Evolutionary conservation across 768 basidiomycete genomes (phyloP).

Genomic region (Hypholoma fasciculare): DNA sequence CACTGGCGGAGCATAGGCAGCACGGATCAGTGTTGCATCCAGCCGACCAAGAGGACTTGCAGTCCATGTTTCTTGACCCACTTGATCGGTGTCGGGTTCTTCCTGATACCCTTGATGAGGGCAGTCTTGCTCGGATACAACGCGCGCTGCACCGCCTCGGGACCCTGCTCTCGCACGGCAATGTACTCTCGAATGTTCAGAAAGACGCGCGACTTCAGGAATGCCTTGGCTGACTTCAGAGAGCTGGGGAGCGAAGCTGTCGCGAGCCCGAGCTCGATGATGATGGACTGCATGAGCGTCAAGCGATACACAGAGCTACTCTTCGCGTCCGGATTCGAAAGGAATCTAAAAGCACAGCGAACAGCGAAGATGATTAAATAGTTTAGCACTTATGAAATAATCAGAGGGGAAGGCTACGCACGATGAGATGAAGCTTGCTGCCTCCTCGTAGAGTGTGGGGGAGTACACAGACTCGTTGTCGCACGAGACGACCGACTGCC

Average conservation of each 20-base stretch:
- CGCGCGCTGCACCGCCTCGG: constrained; percentile 55
- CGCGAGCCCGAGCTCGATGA: constrained; percentile 73
- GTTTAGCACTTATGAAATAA: neutral
- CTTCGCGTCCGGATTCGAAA: constrained; percentile 48
- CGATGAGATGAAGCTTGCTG: constrained; percentile 61
- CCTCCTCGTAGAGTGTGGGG: constrained; percentile 53
- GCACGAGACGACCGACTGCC: constrained; percentile 33
- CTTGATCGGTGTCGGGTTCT: constrained; percentile 42
- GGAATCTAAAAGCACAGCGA: constrained; percentile 37
- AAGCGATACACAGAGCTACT: constrained; percentile 48
- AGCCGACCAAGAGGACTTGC: constrained; percentile 61
- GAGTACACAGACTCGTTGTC: constrained; percentile 25
- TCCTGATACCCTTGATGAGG: constrained; percentile 61
- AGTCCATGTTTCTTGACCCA: constrained; percentile 68
- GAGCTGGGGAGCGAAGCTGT: constrained; percentile 52
- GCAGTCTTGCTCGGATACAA: constrained; percentile 64
- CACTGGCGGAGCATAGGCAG: too few relatives aligned
- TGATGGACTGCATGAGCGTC: constrained; percentile 68
- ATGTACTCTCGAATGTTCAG: constrained; percentile 76
- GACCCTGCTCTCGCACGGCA: constrained; percentile 62
- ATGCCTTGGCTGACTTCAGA: constrained; percentile 64
- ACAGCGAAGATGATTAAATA: neutral
- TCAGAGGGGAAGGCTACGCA: constrained; percentile 34
- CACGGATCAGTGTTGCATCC: constrained; percentile 31
- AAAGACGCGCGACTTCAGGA: constrained; percentile 66